Conservation (phyloP, 1,284 basidiomycete genomes). For the Cryptococcus sp. region DNA sequence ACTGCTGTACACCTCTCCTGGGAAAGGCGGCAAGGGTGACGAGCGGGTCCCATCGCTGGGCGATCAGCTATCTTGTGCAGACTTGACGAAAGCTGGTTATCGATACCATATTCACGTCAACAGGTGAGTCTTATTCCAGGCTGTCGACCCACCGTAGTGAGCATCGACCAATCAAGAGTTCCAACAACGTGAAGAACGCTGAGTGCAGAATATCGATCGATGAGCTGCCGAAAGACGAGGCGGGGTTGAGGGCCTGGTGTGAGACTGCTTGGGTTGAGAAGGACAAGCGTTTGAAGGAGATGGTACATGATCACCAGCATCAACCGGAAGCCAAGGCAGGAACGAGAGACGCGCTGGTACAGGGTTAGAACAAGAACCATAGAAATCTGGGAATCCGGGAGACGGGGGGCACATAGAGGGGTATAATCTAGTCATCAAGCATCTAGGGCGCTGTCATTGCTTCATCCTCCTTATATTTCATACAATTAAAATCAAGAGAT, state of each 20-base stretch:
- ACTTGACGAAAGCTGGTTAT: constrained; percentile 23
- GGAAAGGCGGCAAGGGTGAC: not conserved
- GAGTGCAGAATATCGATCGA: constrained; percentile 13
- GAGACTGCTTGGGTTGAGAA: constrained; percentile 27
- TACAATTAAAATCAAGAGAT: no score
- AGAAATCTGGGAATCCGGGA: no score
- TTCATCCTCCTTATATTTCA: no score
- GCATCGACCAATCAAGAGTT: no score
- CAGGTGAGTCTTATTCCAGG: constrained; percentile 11
- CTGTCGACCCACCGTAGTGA: no score
- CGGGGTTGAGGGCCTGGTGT: constrained; percentile 24
- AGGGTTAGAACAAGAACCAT: no score
- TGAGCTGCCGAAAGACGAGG: constrained; percentile 20
- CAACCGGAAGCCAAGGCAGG: not conserved
- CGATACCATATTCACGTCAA: constrained; percentile 19
- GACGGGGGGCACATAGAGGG: no score
- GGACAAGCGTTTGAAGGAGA: constrained; percentile 9
- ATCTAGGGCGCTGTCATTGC: no score
- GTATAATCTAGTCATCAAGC: no score
- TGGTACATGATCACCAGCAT: not conserved
- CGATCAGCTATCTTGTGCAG: constrained; percentile 14
- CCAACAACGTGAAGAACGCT: not conserved
- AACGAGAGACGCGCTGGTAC: no score
- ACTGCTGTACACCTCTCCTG: constrained; percentile 17
- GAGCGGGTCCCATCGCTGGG: constrained; percentile 12